phyloP scores from a whole-genome alignment of 345 rosid species.

The Gossypium anomalum region DNA sequence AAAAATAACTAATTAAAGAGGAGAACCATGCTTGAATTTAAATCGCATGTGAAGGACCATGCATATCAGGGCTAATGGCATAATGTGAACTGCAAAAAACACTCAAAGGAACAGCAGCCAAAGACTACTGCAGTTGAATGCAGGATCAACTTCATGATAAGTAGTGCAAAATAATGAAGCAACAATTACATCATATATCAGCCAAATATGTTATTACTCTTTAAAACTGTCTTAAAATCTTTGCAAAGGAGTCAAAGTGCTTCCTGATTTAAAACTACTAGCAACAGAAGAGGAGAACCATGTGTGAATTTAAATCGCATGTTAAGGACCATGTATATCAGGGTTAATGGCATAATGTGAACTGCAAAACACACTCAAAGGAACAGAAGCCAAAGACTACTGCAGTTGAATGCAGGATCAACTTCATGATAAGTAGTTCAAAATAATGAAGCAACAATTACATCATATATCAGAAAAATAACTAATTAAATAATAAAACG shows the following conservation, averaged over 20 bases:
- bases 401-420: background rate
- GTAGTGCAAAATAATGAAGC: background rate
- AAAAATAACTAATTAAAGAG: background rate
- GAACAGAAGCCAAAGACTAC: background rate
- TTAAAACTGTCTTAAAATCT: background rate
- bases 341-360: background rate
- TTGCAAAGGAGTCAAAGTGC: background rate
- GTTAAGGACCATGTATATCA: background rate
- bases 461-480: background rate
- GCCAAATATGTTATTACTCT: background rate
- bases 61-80: background rate
- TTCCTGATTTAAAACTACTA: background rate
- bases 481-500: background rate
- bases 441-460: background rate
- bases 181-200: background rate
- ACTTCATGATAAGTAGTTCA: background rate
- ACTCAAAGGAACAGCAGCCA: background rate
- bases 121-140: background rate
- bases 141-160: slow-evolving; percentile 1
- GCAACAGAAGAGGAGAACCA: background rate
- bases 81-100: background rate
- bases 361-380: background rate
- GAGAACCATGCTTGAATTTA: background rate
- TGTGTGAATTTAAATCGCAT: background rate
- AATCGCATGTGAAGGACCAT: background rate